These are phyloP conservation scores for Aspergillus jensenii DNA, from an alignment of 2,329 filamentous ascomycete genomes.

Conservation along the genomic window DNA sequence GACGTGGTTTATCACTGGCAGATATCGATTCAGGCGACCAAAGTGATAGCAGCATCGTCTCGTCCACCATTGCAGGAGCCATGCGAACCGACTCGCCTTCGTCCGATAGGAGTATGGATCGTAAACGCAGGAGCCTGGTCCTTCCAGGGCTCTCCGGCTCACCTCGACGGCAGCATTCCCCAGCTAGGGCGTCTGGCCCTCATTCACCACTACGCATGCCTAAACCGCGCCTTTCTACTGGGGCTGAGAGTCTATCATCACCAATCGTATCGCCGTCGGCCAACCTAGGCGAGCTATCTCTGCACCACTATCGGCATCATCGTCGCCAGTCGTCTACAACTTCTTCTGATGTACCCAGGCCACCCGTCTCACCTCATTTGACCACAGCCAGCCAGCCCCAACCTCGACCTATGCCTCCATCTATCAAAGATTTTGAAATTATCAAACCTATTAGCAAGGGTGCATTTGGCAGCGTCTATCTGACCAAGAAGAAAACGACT, in stretches of 20 bases:
- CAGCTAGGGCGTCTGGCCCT: constrained; percentile 70
- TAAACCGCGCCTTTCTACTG: constrained; percentile 69
- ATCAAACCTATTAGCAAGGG: constrained; percentile 99
- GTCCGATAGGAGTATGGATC: constrained; percentile 81
- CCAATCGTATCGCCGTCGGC: constrained; percentile 89
- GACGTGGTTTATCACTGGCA: constrained; percentile 74
- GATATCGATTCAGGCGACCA: constrained; percentile 79
- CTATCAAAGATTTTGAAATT: constrained; percentile 99
- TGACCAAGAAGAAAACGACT: constrained; percentile 98
- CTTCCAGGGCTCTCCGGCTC: constrained; percentile 72
- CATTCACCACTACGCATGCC: constrained; percentile 83
- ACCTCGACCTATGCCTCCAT: constrained; percentile 84
- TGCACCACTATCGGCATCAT: constrained; percentile 64
- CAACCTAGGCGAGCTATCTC: constrained; percentile 68
- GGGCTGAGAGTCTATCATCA: constrained; percentile 63
- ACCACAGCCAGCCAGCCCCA: constrained; percentile 77
- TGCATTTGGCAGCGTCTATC: constrained; percentile 94
- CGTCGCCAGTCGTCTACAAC: constrained; percentile 88
- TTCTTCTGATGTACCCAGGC: constrained; percentile 67
- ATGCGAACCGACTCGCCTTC: constrained; percentile 84
- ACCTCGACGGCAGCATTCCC: constrained; percentile 83
- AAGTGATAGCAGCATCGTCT: constrained; percentile 85
- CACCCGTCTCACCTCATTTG: constrained; percentile 79
- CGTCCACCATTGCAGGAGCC: constrained; percentile 70
- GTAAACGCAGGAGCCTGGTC: constrained; percentile 83